Evolutionary conservation across 2,329 filamentous ascomycete genomes (phyloP).

Genomic region (Colletotrichum sp.): DNA sequence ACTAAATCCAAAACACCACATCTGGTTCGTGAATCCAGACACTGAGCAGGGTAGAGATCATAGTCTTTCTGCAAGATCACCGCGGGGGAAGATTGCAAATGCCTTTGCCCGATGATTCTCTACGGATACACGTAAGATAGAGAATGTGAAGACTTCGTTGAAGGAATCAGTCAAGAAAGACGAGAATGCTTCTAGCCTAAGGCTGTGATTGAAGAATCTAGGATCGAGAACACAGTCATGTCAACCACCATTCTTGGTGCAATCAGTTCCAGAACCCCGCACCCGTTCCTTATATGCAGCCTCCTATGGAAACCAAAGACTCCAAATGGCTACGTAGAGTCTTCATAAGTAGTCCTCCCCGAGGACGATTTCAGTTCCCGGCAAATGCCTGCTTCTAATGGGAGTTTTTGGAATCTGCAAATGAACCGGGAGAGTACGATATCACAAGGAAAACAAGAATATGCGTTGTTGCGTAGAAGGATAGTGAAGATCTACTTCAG

Average conservation of each 20-base stretch:
- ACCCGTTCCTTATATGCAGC: not conserved
- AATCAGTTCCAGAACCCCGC: not conserved
- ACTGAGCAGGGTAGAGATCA: too few relatives aligned
- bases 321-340: not conserved
- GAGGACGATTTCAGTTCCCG: too few relatives aligned
- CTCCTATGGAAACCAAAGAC: not conserved
- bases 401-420: too few relatives aligned
- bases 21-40: too few relatives aligned
- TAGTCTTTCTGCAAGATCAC: too few relatives aligned
- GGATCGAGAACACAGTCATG: not conserved
- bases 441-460: too few relatives aligned
- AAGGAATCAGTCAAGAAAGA: not conserved
- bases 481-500: too few relatives aligned
- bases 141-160: accelerated
- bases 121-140: accelerated
- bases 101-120: too few relatives aligned
- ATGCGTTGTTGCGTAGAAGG: too few relatives aligned
- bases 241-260: not conserved
- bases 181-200: accelerated
- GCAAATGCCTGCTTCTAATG: too few relatives aligned
- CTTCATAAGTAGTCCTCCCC: not conserved
- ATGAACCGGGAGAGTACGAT: accelerated
- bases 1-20: too few relatives aligned
- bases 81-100: too few relatives aligned
- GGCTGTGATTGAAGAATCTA: not conserved